phyloP scores from a whole-genome alignment of 2,329 filamentous ascomycete species.

The Arthrinium phaeospermum region DNA sequence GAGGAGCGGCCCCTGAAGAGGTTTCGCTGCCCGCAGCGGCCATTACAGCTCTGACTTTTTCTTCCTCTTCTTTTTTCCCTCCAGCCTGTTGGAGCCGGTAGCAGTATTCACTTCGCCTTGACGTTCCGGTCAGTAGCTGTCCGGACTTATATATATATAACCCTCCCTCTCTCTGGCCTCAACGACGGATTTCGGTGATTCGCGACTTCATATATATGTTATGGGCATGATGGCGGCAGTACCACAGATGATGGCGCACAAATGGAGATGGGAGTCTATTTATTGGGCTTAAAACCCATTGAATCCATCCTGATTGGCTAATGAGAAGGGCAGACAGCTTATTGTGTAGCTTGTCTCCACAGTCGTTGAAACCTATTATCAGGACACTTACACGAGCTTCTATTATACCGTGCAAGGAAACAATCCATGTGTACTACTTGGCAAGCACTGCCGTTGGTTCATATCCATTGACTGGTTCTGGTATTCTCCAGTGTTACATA shows the following conservation, averaged over 20 bases:
- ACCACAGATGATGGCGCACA: background rate
- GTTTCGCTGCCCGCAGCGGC: background rate
- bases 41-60: background rate
- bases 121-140: background rate
- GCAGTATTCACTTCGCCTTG: background rate
- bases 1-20: conserved; percentile 3
- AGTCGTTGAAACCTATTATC: background rate
- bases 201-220: background rate
- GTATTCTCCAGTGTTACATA: background rate
- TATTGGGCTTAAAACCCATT: conserved; percentile 2
- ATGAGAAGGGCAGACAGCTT: background rate
- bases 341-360: background rate
- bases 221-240: background rate
- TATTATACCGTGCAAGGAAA: background rate
- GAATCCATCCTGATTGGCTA: background rate
- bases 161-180: background rate
- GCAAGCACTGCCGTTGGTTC: background rate
- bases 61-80: background rate
- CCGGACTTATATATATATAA: background rate
- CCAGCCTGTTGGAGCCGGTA: background rate
- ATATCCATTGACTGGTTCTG: background rate
- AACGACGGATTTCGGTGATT: background rate
- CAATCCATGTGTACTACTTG: background rate
- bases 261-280: background rate
- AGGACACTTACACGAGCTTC: background rate